A percentile compares a stretch with the other conserved stretches of the same genome.
These are phyloP conservation scores for Globomyces pollinis-pini DNA, from an alignment of 192 early-diverging fungal genomes.

Conservation along the genomic window DNA sequence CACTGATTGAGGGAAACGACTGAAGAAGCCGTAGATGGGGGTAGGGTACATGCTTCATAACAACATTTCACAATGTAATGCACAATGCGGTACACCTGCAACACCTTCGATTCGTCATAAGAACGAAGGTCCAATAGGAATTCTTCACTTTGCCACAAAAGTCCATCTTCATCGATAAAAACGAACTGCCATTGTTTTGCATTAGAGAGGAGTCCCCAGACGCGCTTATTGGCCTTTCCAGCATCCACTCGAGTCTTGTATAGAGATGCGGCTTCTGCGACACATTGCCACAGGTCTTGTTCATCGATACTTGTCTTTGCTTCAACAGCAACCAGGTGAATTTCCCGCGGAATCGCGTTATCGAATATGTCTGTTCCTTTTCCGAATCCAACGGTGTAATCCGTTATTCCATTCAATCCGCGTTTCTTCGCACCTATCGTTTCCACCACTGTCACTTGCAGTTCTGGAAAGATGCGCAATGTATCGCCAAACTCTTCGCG, in stretches of 20 bases:
- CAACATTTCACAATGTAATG: conserved; percentile 24
- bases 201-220: conserved; percentile 28
- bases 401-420: conserved; percentile 24
- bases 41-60: conserved; percentile 15
- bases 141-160: conserved; percentile 8
- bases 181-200: conserved; percentile 19
- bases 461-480: conserved; percentile 22
- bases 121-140: conserved; percentile 13
- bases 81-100: conserved; percentile 12
- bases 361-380: conserved; percentile 15
- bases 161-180: conserved; percentile 19
- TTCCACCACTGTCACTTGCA: conserved; percentile 11
- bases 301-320: conserved; percentile 15
- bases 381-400: conserved; percentile 27
- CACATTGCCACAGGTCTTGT: conserved; percentile 27
- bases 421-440: conserved; percentile 18
- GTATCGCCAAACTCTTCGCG: conserved; percentile 9
- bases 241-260: conserved; percentile 27
- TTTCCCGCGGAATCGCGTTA: conserved; percentile 16
- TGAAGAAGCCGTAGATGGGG: conserved; percentile 6
- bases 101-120: conserved; percentile 14
- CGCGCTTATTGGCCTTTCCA: conserved; percentile 20
- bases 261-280: conserved; percentile 25
- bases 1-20: too few relatives aligned
- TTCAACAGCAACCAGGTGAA: conserved; percentile 26